Evolutionary conservation across 2,329 filamentous ascomycete genomes (phyloP).

Genomic region (Calonectria ilicicola): DNA sequence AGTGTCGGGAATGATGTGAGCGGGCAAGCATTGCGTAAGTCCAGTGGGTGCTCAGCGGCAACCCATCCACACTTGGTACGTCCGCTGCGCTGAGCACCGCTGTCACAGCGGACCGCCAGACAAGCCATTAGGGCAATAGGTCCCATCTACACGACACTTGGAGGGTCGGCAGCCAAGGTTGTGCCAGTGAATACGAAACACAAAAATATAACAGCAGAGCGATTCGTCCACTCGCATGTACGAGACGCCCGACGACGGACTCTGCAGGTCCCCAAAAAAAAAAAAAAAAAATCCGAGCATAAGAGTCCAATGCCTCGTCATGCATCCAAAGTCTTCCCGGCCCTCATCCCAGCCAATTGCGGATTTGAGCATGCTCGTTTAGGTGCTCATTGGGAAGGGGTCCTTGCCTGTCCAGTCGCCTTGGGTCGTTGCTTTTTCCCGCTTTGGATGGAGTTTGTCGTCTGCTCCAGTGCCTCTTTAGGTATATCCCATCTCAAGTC

Average conservation of each 20-base stretch:
- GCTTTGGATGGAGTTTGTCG: conserved; percentile 39
- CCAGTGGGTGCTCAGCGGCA: conserved; percentile 8
- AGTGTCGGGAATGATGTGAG: conserved; percentile 22
- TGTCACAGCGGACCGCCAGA: neutral
- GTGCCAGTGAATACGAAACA: conserved; percentile 23
- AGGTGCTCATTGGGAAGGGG: conserved; percentile 30
- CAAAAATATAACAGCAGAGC: conserved; percentile 15
- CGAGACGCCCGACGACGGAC: conserved; percentile 8
- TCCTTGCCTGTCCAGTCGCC: conserved; percentile 30
- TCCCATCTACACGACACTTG: neutral
- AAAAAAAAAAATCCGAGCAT: conserved; percentile 13
- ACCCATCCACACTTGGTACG: neutral
- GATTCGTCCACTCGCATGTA: conserved; percentile 11
- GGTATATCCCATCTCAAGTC: conserved; percentile 15
- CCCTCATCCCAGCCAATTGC: conserved; percentile 42
- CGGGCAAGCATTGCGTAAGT: conserved; percentile 38
- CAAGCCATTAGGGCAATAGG: neutral
- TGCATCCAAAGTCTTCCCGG: conserved; percentile 33
- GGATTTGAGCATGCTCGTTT: conserved; percentile 26
- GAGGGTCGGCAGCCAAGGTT: neutral
- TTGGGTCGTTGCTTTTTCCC: conserved; percentile 43
- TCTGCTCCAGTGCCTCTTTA: conserved; percentile 29
- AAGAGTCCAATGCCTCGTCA: neutral
- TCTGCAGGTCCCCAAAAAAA: conserved; percentile 19
- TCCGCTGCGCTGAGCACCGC: neutral